Conservation (phyloP, 2,329 filamentous ascomycete species). For the Neospermospora avenae region DNA sequence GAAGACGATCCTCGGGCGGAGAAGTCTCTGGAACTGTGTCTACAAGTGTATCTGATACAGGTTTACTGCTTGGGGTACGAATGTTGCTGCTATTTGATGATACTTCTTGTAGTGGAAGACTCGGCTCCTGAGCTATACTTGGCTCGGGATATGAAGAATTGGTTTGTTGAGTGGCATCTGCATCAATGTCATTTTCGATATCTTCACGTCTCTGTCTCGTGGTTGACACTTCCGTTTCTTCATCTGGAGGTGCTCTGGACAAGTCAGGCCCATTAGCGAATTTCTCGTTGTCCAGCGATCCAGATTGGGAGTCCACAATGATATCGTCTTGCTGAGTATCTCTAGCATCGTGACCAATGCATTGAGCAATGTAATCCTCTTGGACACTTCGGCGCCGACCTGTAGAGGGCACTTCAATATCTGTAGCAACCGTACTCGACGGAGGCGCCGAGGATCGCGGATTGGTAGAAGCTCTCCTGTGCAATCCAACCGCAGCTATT, state of each 20-base stretch:
- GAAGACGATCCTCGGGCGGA: conserved; percentile 23
- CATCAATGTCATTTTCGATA: not conserved
- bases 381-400: conserved; percentile 23
- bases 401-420: conserved; percentile 23
- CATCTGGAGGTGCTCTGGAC: not conserved
- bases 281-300: not conserved
- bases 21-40: conserved; percentile 34
- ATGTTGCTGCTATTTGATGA: conserved; percentile 10
- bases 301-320: conserved; percentile 30
- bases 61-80: conserved; percentile 14
- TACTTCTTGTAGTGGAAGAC: conserved; percentile 20
- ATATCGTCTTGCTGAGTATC: conserved; percentile 31
- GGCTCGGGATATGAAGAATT: not conserved
- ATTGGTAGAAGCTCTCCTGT: conserved; percentile 8
- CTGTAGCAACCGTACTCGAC: conserved; percentile 8
- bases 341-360: conserved; percentile 25
- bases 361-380: conserved; percentile 31
- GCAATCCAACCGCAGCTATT: conserved; percentile 17
- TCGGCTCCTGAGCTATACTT: not conserved
- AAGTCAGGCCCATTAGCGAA: not conserved
- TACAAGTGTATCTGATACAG: conserved; percentile 8
- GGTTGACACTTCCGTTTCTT: not conserved
- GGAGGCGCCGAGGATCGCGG: conserved; percentile 2
- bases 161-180: not conserved
- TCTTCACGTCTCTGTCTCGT: not conserved